Base-by-base conservation (phyloP, 306 rosid genomes). In the Medicago arabica region DNA sequence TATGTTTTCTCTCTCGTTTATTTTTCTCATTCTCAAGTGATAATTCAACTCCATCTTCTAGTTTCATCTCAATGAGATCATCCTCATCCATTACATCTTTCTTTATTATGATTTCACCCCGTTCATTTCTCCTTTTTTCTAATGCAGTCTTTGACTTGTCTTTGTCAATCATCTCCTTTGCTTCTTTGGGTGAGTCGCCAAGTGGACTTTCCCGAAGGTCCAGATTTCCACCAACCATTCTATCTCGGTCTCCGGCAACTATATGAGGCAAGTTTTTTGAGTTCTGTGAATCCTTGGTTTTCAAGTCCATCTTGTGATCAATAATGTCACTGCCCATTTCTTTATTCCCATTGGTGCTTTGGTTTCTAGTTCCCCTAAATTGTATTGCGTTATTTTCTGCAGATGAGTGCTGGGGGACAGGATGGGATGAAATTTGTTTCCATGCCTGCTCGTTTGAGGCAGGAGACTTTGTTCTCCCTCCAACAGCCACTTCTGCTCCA, bases 1-100 rank as follows among this genome's bases (percentile, higher is more conserved):
- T 83, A 71, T 83, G 91, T 69, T 83, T 86, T 72, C 79, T 88
- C 97, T 0, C 81, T 41, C 12, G 85, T 83, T 91, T 88, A 72
- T 71, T 88, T 78, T 86, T 93, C 84, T 89, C 98, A 65, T 77
- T 84, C 72, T 91, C 96, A 14, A 75, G 86, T 15, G 95, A 93
- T 55, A 91, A 65, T 77, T 93, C 97, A 77, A 93, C 83, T 65
- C 97, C 98, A 82, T 89, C 96, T 83, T 91, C 98, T n/a, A 93
- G 85, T 78, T 89, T 92, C 84, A 86, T 85, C 84, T 91, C 98
- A 70, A 93, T 93, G 69, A 91, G 85, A 77, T 93, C 98, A 80
- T 93, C 97, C 76, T 93, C 97, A 72, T 93, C 89, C 85, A 93
- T 38, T 31, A 31, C 36, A 31, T 31, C 36, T 31, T 31, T 31